Base-by-base conservation (phyloP, 1,284 basidiomycete genomes). In the Ganoderma sinense region DNA sequence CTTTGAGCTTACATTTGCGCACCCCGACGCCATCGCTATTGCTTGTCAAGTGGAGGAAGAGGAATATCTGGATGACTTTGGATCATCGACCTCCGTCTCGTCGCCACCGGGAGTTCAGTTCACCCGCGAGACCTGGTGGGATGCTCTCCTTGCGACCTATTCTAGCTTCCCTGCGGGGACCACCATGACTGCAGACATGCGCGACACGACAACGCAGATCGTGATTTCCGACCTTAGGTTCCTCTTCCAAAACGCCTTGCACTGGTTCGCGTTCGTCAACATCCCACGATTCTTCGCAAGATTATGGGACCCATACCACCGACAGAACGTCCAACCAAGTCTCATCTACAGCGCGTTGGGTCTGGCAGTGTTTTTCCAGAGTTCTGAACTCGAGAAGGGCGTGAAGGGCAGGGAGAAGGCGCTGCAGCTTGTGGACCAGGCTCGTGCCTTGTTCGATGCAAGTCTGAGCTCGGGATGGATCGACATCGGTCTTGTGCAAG, bases 121-220 rank as follows among this genome's bases (percentile, higher is more conserved):
- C 78, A 82, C 84, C 31, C 89, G 91, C 64, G 88, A 91, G 80
- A 89, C 88, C 39, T 94, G 92, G 92, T 94, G 91, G 90, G 93
- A 94, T 76, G 87, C 85, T 11, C 82, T 94, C 31, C 79, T 93
- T 45, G 81, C 81, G 29, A 75, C 89, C n/a, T 93, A 93, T 77
- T 73, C 82, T 43, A 79, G 82, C 20, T 78, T 84, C 20, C 13
- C 76, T 75, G 51, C 74, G 78, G 53, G 16, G 39, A 6, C 16
- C 1, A 5, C 78, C 31, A 74, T 88, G 40, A 80, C 83, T 6
- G 64, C 79, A 29, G 77, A 82, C 26, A 79, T 86, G 74, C 86
- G 89, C n/a, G 83, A 85, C 31, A 73, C 77, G 3, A 82, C 85
- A 4, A 77, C 82, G 2, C 81, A 83, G 43, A 79, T 79, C 51